These are phyloP conservation scores for Eutypella sp. DNA, from an alignment of 2,329 filamentous ascomycete species.

Conservation along the genomic window DNA sequence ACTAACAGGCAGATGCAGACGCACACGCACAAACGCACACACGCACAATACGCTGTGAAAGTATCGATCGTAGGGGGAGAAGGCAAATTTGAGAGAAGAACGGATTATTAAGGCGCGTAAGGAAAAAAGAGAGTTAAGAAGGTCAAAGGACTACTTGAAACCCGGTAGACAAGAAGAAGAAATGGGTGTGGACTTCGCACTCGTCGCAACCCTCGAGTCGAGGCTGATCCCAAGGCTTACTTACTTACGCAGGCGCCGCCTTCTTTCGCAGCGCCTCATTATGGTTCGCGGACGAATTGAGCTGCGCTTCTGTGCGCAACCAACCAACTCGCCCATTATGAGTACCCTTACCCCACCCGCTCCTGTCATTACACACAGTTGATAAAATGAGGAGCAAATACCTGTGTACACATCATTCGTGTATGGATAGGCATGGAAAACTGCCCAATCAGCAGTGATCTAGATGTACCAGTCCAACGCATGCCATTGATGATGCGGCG, in stretches of 20 bases:
- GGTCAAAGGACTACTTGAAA: no score
- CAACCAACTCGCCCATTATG: background rate
- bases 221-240: conserved; percentile 17
- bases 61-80: background rate
- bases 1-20: no score
- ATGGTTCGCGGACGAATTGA: background rate
- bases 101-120: background rate
- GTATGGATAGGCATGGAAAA: no score
- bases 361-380: background rate
- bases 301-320: background rate
- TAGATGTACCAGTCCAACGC: background rate
- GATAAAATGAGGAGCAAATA: no score
- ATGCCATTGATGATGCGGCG: no score
- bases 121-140: background rate
- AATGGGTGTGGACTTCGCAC: background rate
- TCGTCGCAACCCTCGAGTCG: conserved; percentile 14
- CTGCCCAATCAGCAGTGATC: background rate
- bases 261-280: background rate
- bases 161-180: background rate
- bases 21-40: no score
- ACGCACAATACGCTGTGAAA: background rate
- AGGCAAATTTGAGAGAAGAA: background rate
- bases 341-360: background rate
- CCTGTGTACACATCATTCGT: no score
- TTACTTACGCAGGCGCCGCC: background rate